A percentile compares a stretch with the other conserved stretches of the same genome.
Conservation (phyloP, 2,329 filamentous ascomycete species). For the Trichoderma endophyticum region DNA sequence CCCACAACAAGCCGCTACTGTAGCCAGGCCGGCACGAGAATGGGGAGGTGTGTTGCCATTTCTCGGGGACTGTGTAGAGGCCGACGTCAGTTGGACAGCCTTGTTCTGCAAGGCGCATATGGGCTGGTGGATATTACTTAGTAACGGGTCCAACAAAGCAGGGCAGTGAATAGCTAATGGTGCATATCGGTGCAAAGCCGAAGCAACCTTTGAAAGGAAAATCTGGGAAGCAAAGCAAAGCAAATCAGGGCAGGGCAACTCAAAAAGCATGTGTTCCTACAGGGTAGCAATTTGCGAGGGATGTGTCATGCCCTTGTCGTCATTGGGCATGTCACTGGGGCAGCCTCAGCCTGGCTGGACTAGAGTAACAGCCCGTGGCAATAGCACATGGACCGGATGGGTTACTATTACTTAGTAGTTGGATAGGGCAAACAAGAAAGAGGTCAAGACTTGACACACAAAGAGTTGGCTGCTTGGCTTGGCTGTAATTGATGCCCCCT, state of each 20-base stretch:
- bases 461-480: background rate
- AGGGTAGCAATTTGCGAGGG: conserved; percentile 1
- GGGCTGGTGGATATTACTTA: too few species aligned
- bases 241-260: background rate
- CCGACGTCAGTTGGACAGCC: background rate
- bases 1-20: background rate
- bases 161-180: too few species aligned
- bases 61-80: background rate
- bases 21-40: background rate
- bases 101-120: background rate
- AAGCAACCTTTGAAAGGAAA: background rate
- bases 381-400: background rate
- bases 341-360: background rate
- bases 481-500: background rate
- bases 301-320: background rate
- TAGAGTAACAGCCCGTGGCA: background rate
- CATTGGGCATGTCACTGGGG: background rate
- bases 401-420: background rate
- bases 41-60: background rate
- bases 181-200: background rate
- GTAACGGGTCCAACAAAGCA: background rate
- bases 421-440: background rate
- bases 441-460: background rate
- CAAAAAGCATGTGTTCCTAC: background rate
- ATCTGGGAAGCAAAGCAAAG: background rate